Base-by-base conservation (phyloP, 495 filamentous ascomycete genomes). In the Aspergillus campestris region DNA sequence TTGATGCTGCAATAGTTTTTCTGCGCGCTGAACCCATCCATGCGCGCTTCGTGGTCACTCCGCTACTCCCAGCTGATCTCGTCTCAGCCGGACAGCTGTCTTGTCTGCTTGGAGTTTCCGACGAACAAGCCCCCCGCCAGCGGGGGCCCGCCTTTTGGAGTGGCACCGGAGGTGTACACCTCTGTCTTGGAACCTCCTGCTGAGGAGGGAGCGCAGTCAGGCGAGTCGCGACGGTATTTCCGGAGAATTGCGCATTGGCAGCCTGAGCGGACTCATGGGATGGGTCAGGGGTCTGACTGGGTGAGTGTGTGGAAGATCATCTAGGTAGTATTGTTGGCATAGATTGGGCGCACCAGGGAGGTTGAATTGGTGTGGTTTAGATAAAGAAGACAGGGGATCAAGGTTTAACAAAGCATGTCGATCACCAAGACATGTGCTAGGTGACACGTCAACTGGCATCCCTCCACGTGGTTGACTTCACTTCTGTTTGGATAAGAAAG, bases 241-340 rank as follows among this genome's bases (percentile, higher is more conserved):
- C 45, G 63, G 43, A 65, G 77, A 48, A 66, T 84, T 4, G 69
- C 62, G 11, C 75, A 81, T 52, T 79, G 73, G 62, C 69, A 77
- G 56, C 81, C 85, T 14, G 65, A 64, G 51, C 65, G 77, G 38
- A 85, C 84, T 10, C 83, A 88, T 66, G 52, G 71, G 45, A 66
- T 76, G 53, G 56, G 56, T 7, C 42, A 51, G 38, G 51, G 40
- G 6, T 9, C 1, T 8, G 13, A 42, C 18, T 32, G 40, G 40
- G 40, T 42, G 24, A 42, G 38, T 41, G 38, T 41, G 15, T 41
- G 24, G 38, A 41, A 41, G 18, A 7, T 24, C 18, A 24, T 24
- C 18, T 24, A 24, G 18, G 18, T 24, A 24, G 18, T 4, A 24
- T 24, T 24, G 18, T 24, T 24, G 18, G n/a, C n/a, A n/a, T n/a